phyloP scores from a whole-genome alignment of 2,329 filamentous ascomycete genomes.

The Hymenoscyphus salicellus region DNA sequence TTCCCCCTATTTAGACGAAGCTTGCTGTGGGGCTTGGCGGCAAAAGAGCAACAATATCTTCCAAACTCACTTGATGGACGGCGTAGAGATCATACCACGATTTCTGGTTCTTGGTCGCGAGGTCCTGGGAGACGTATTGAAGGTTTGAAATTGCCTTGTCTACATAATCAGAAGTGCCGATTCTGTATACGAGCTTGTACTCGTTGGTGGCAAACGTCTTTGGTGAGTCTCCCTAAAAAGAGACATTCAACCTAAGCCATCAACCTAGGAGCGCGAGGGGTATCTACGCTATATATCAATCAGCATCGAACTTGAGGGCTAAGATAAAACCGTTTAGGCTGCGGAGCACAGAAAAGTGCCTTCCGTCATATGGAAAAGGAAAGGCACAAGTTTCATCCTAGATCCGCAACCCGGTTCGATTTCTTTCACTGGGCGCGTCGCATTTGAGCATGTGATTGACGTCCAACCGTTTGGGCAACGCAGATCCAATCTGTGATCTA shows the following conservation, averaged over 20 bases:
- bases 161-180: too few relatives aligned
- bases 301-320: background rate
- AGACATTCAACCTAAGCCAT: background rate
- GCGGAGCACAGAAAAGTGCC: too few relatives aligned
- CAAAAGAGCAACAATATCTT: background rate
- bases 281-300: background rate
- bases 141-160: too few relatives aligned
- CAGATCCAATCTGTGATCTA: too few relatives aligned
- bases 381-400: too few relatives aligned
- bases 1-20: background rate
- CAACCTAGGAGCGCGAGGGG: background rate
- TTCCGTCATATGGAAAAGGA: too few relatives aligned
- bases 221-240: background rate
- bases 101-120: background rate
- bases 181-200: too few relatives aligned
- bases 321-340: background rate
- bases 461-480: too few relatives aligned
- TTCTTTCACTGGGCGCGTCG: too few relatives aligned
- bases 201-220: background rate
- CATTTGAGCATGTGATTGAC: too few relatives aligned
- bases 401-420: too few relatives aligned
- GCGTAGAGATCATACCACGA: background rate
- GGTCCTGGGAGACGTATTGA: background rate
- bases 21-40: background rate
- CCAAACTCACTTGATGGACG: too few relatives aligned